phyloP scores from a whole-genome alignment of 2,329 filamentous ascomycete species.

The Emydomyces testavorans region DNA sequence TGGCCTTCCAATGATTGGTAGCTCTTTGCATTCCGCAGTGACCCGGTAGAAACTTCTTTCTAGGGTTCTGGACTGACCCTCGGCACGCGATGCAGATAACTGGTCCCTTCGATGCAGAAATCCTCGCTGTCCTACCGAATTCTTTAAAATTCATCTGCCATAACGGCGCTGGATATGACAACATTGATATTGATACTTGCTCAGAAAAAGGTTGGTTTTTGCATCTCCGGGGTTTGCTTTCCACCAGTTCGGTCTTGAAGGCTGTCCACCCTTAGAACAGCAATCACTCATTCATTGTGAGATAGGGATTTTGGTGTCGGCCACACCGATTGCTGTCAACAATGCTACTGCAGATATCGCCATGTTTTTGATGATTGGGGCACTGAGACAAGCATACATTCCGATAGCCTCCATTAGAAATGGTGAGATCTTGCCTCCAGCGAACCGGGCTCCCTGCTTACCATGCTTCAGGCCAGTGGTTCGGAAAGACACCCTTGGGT shows the following conservation, averaged over 20 bases:
- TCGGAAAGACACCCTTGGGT: conserved; percentile 33
- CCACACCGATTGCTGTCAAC: conserved; percentile 38
- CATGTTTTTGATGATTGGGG: conserved; percentile 40
- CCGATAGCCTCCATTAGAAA: conserved; percentile 33
- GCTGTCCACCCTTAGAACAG: neutral
- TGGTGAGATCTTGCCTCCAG: conserved; percentile 21
- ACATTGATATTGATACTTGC: conserved; percentile 46
- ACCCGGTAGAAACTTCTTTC: neutral
- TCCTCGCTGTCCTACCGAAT: conserved; percentile 36
- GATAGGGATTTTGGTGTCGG: conserved; percentile 33
- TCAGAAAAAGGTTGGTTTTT: conserved; percentile 31
- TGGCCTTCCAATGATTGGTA: neutral
- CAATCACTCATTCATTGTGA: neutral
- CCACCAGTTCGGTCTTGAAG: too few species aligned
- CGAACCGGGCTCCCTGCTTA: neutral
- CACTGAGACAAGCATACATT: conserved; percentile 35
- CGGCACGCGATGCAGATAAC: conserved; percentile 26
- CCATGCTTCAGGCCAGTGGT: conserved; percentile 28
- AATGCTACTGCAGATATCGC: conserved; percentile 39
- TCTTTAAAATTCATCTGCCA: conserved; percentile 42
- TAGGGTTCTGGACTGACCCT: conserved; percentile 1
- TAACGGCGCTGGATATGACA: conserved; percentile 50
- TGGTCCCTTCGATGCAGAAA: conserved; percentile 40
- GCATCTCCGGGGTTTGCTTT: neutral
- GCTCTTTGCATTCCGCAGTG: neutral